A percentile compares a stretch with the other conserved stretches of the same genome.
phyloP scores from a whole-genome alignment of 2,329 filamentous ascomycete species.

The Penicillium sp. region DNA sequence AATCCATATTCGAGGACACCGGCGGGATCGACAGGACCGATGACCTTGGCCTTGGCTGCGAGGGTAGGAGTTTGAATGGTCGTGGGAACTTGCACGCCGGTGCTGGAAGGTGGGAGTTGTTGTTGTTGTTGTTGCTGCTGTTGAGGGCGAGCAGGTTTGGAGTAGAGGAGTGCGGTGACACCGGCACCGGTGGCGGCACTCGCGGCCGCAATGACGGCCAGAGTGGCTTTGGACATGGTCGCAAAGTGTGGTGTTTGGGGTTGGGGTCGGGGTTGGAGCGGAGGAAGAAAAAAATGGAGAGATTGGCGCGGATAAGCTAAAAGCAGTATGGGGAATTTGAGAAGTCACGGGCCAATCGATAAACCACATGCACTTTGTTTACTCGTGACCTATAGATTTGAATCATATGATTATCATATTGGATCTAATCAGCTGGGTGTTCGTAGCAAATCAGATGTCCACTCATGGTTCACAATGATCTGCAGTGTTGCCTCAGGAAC shows the following conservation, averaged over 20 bases:
- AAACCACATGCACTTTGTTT: background rate
- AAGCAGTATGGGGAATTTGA: constrained; percentile 10
- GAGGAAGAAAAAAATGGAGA: background rate
- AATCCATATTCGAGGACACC: constrained; percentile 86
- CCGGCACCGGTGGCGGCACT: constrained; percentile 76
- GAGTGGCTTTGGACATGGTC: constrained; percentile 73
- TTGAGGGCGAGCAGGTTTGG: constrained; percentile 40
- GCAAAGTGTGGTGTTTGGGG: background rate
- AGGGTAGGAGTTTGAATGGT: constrained; percentile 25
- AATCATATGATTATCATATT: background rate
- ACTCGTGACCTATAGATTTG: constrained; percentile 1
- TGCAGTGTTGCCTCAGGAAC: background rate
- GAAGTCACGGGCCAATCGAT: constrained; percentile 25
- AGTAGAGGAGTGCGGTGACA: constrained; percentile 67
- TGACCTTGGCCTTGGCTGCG: constrained; percentile 16
- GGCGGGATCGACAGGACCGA: constrained; percentile 65
- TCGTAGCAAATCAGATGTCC: background rate
- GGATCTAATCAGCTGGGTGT: background rate
- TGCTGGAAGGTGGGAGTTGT: constrained; percentile 32
- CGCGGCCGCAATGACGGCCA: constrained; percentile 73
- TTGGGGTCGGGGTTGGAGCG: background rate
- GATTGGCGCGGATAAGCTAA: background rate
- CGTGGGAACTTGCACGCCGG: constrained; percentile 31
- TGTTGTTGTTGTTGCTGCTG: constrained; percentile 26
- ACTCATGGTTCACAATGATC: background rate